Percentiles rank a stretch among this genome's conserved stretches.
Evolutionary conservation across 2,329 filamentous ascomycete genomes (phyloP).

Genomic region (Neofusicoccum sp.): DNA sequence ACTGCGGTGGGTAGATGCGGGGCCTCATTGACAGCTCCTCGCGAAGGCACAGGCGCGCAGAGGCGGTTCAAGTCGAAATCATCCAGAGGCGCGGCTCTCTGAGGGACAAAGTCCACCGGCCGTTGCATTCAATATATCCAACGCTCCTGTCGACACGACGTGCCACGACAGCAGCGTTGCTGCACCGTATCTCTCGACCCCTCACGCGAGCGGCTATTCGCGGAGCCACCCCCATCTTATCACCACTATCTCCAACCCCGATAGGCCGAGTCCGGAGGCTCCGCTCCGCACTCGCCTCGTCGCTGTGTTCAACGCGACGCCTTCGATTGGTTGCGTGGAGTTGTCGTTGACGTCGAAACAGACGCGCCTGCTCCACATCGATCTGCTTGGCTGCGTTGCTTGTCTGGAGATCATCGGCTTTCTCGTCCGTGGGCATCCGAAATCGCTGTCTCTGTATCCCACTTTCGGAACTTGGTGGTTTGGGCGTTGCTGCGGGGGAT

Average conservation of each 20-base stretch:
- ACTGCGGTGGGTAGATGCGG: neutral
- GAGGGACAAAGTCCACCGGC: neutral
- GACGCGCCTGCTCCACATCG: constrained; percentile 2
- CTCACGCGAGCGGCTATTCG: constrained; percentile 13
- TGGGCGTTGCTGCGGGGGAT: constrained; percentile 1
- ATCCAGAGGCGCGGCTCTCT: too few relatives aligned
- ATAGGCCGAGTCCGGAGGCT: neutral
- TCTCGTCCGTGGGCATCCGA: neutral
- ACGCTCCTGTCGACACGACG: neutral
- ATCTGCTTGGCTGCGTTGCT: neutral
- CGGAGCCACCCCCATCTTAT: constrained; percentile 10
- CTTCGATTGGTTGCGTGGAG: neutral
- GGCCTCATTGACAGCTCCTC: neutral
- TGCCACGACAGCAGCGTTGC: neutral
- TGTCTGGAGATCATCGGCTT: constrained; percentile 4
- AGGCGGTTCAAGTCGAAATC: neutral
- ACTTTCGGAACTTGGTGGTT: constrained; percentile 2
- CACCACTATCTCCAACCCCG: constrained; percentile 4
- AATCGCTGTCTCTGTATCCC: constrained; percentile 1
- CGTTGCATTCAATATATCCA: neutral
- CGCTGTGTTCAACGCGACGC: neutral
- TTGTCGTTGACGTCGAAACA: neutral
- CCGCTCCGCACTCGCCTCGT: neutral
- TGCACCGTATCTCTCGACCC: constrained; percentile 2
- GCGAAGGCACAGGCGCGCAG: neutral